Evolutionary conservation across 177 flowering plant genomes (phyloP).

Genomic region (Vitis hybrid): DNA sequence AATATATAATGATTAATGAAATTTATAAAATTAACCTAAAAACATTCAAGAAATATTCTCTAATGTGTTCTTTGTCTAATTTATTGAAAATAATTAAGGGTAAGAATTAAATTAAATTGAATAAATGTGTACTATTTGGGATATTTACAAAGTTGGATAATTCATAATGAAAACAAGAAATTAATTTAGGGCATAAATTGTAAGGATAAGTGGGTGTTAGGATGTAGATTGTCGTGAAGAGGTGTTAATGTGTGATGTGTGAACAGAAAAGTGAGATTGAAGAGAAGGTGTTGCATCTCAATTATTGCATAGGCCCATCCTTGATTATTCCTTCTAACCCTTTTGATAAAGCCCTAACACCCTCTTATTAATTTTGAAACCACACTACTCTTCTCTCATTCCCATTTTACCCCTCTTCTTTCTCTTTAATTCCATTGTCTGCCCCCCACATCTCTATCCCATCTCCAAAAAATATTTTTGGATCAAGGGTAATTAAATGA

Average conservation of each 20-base stretch:
- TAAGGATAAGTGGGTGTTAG: not conserved
- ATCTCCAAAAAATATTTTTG: too few species aligned
- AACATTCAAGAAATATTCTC: too few species aligned
- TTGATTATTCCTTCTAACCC: constrained; percentile 42
- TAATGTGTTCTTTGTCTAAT: too few species aligned
- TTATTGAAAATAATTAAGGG: too few species aligned
- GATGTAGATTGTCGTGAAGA: constrained; percentile 2
- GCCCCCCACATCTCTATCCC: not conserved
- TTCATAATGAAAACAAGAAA: too few species aligned
- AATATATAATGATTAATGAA: too few species aligned
- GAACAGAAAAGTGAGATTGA: constrained; percentile 19
- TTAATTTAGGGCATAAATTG: too few species aligned
- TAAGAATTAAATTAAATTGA: too few species aligned
- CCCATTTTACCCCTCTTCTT: not conserved
- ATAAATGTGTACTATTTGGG: too few species aligned
- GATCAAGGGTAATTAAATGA: too few species aligned
- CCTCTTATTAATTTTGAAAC: constrained; percentile 18
- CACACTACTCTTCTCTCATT: not conserved
- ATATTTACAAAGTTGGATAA: too few species aligned
- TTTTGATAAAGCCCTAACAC: constrained; percentile 47
- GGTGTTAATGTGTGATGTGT: constrained; percentile 8
- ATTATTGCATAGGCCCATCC: constrained; percentile 28
- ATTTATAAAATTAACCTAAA: too few species aligned
- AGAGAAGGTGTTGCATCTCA: constrained; percentile 17
- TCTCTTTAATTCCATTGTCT: not conserved